Evolutionary conservation across 441 rosid species (phyloP), one percentile per base, ranked within the genome.

Genomic region (Corymbia calophylla): DNA sequence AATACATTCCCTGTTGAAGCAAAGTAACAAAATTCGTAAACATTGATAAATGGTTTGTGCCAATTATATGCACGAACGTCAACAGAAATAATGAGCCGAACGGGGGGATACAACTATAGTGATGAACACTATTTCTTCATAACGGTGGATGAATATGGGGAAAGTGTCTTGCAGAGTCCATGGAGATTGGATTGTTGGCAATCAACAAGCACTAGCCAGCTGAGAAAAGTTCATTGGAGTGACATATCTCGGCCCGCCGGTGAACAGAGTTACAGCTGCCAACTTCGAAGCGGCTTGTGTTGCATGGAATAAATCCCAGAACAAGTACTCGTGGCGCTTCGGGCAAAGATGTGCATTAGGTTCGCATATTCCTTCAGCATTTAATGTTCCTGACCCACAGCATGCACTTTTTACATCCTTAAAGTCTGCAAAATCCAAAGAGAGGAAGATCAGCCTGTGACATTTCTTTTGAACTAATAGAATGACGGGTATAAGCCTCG

Each of bases 221-320:
- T 91, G 94, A 44, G 91, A 88, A 87, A 95, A 93, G 91, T 93
- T 95, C 31, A 95, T 90, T 4, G 97, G 95, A 10, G 93, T 2
- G 5, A 92, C 95, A 49, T 91, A 95, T 91, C 89, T 88, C 1
- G 87, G 91, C 3, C 53, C 93, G 15, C 96, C 95, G 31, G 48
- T 5, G 53, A 60, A 95, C n/a, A 94, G 95, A n/a, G 93, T 93
- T 17, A 53, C 14, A 55, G 97, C 97, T 5, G 95, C 95, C 91
- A 94, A 44, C 73, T 90, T 49, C 6, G 95, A 90, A 91, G 96
- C 96, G 73, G 90, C 80, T 89, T 91, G 87, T 13, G 95, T 95
- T 0, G 96, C 95, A 81, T 94, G 95, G 90, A 80, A 92, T 35
- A 48, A 27, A 88, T 95, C 95, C 97, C 95, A 95, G 93, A 95